Base-by-base conservation (phyloP, 805 yeast species). In the Huiozyma sinensis region DNA sequence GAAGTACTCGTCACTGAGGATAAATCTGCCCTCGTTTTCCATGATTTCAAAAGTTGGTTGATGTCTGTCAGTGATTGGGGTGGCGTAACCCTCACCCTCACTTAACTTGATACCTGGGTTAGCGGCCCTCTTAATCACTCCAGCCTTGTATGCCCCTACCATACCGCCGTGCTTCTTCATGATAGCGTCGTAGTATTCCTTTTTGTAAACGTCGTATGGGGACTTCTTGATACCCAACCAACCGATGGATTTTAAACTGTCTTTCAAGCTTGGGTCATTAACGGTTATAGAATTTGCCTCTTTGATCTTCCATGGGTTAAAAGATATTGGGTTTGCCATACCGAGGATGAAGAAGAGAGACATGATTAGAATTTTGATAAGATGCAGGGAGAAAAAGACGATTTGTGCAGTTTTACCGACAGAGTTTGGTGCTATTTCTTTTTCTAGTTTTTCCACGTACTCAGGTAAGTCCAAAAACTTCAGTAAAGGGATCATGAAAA, bases 171-270 rank as follows among this genome's bases (percentile, higher is more conserved):
- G 74, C 55, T 74, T 69, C 51, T 77, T 73, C 60, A 83, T 76
- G 56, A 73, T 72, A 52, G 63, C 65, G 40, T 79, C 76, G 56
- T 89, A 76, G 70, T 77, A 81, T 54, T 66, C 70, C 47, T 79
- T 83, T 54, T 74, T 75, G 72, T 81, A 90, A 50, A 77, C 87
- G 31, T 76, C 81, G 28, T 77, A 65, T 13, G 80, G 71, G 12
- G 82, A 81, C 52, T 80, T 79, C 62, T 79, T 81, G 29, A 89
- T 74, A 41, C 95, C 95, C 11, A 95, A 85, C 97, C 97, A 90
- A 40, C 97, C 97, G 52, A 88, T 67, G 6, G 65, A 64, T 30
- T 77, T 50, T 52, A 88, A 71, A 46, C 72, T 69, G 30, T 63
- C 61, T 49, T 53, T 69, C 51, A 55, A 51, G 46, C 40, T 46